Percentiles rank a stretch among this genome's conserved stretches.
Conservation (phyloP, 2,329 filamentous ascomycete species). For the Hymenoscyphus fraxineus region DNA sequence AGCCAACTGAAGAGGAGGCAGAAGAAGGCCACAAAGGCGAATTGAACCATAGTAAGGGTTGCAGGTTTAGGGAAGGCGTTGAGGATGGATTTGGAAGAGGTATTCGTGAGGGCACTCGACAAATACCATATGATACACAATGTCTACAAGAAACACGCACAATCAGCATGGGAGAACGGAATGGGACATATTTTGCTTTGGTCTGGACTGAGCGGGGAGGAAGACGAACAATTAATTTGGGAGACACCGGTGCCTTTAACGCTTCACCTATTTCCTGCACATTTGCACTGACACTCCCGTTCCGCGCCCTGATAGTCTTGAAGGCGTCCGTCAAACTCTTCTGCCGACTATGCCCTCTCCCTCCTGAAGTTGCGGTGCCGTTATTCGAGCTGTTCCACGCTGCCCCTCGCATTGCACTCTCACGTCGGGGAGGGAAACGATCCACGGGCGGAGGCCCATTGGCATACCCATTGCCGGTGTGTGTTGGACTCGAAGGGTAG, state of each 20-base stretch:
- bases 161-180: conserved; percentile 28
- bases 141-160: conserved; percentile 47
- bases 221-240: conserved; percentile 72
- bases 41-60: conserved; percentile 89
- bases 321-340: conserved; percentile 91
- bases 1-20: conserved; percentile 78
- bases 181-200: conserved; percentile 4
- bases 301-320: conserved; percentile 72
- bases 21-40: conserved; percentile 85
- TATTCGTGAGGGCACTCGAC: conserved; percentile 93
- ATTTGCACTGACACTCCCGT: conserved; percentile 85
- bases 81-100: conserved; percentile 94
- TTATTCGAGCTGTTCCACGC: conserved; percentile 23
- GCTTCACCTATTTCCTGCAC: conserved; percentile 91
- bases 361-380: conserved; percentile 23
- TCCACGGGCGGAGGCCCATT: conserved; percentile 40
- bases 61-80: conserved; percentile 87
- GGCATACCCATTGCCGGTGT: conserved; percentile 26
- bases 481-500: conserved; percentile 21
- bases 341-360: conserved; percentile 61
- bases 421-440: conserved; percentile 59
- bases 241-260: conserved; percentile 83
- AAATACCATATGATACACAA: conserved; percentile 92
- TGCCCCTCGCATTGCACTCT: conserved; percentile 37
- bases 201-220: conserved; percentile 2